Conservation (phyloP, 768 basidiomycete genomes). For the Xerocomus brunneocitrinus region DNA sequence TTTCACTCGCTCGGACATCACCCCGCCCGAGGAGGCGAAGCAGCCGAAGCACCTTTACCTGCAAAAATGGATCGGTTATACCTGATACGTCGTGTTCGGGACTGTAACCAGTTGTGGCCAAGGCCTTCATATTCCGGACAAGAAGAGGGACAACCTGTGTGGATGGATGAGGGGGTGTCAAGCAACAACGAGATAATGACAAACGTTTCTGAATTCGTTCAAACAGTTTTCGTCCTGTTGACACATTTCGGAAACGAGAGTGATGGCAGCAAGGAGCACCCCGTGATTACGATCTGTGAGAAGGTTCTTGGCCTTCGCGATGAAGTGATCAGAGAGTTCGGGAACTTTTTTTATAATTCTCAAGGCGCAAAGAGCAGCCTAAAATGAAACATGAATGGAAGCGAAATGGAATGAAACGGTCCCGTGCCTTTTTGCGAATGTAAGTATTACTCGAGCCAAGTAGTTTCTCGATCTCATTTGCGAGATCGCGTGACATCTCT, state of each 20-base stretch:
- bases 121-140: constrained; percentile 89
- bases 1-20: constrained; percentile 83
- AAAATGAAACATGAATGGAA: neutral
- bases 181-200: constrained; percentile 20
- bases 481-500: constrained; percentile 98
- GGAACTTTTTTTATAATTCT: constrained; percentile 95
- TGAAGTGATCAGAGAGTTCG: constrained; percentile 91
- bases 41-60: constrained; percentile 88
- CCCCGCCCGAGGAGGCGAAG: constrained; percentile 84
- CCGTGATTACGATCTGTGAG: constrained; percentile 96
- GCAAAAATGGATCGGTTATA: constrained; percentile 94
- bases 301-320: constrained; percentile 80
- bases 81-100: constrained; percentile 99
- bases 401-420: neutral
- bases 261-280: constrained; percentile 89
- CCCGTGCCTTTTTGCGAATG: constrained; percentile 90
- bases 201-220: constrained; percentile 86
- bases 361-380: constrained; percentile 95
- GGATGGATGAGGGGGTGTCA: constrained; percentile 6
- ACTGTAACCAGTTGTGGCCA: constrained; percentile 95
- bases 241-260: constrained; percentile 94
- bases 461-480: constrained; percentile 96
- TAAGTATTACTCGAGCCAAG: constrained; percentile 97
- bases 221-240: constrained; percentile 66
- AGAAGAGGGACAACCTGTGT: constrained; percentile 83